Percentiles rank a stretch among this genome's conserved stretches.
Conservation (phyloP, 108 stramenopile genomes). For the Cyclostephanos invisitatus region DNA sequence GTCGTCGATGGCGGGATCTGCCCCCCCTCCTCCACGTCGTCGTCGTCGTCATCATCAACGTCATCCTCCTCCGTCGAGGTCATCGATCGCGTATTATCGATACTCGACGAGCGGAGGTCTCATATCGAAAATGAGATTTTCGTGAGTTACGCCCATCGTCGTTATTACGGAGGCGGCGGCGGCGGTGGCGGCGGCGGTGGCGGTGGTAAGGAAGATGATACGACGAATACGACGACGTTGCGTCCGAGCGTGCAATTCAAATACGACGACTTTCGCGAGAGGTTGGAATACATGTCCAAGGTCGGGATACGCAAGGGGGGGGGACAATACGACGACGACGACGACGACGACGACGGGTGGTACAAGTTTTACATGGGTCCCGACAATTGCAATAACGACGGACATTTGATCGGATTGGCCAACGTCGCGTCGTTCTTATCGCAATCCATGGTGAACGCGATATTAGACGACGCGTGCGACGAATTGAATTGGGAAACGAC, state of each 20-base stretch:
- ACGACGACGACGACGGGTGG: neutral
- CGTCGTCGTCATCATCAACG: neutral
- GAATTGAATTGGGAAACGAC: conserved; percentile 32
- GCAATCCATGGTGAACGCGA: conserved; percentile 22
- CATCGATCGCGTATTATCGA: conserved; percentile 19
- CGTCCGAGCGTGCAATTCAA: conserved; percentile 3
- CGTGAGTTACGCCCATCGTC: conserved; percentile 4
- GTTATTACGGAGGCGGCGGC: too few relatives aligned
- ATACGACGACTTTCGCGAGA: conserved; percentile 19
- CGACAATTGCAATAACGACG: conserved; percentile 22
- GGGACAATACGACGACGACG: neutral
- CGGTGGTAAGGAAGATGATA: neutral
- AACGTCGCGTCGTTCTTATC: conserved; percentile 32
- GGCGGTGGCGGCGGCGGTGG: too few relatives aligned
- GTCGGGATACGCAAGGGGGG: neutral
- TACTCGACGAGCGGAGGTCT: conserved; percentile 11
- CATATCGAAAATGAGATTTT: conserved; percentile 15
- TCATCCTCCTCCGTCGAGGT: neutral
- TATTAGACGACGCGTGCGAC: conserved; percentile 30
- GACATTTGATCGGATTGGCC: conserved; percentile 18
- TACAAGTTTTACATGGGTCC: conserved; percentile 26
- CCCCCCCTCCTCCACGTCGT: too few relatives aligned
- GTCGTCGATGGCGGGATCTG: too few relatives aligned
- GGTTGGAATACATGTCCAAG: conserved; percentile 25
- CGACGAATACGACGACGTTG: neutral